Evolutionary conservation across 164 flowering plant genomes (phyloP), one percentile per base, ranked within the genome.

Genomic region (Pachysandra terminalis): DNA sequence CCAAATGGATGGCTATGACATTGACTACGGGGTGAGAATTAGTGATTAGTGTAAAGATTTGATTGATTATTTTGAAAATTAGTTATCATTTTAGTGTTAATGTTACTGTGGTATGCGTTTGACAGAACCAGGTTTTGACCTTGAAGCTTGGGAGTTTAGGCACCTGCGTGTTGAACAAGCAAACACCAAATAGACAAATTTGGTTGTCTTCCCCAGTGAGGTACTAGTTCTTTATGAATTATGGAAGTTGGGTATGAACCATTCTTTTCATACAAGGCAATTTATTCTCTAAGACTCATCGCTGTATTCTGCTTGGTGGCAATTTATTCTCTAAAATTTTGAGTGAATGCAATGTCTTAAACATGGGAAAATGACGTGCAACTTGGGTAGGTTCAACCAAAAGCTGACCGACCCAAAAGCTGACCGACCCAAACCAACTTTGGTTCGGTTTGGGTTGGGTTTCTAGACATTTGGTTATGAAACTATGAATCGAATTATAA

Each of bases 171-270:
- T 66, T 94, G 76, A 95, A 95, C 81, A 95, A 95, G 75, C 98
- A 95, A 73, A 85, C 97, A 8, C 97, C 98, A 61, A 92, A 95
- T 66, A 84, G 97, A 56, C 98, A 95, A 70, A 81, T 95, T 61
- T 95, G 97, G 97, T 68, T 95, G 77, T 95, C 98, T 52, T 95
- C 98, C 23, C 98, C 98, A 5, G 79, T 87, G 64, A 94, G 98
- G 98, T 91, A 89, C 49, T 56, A n/a, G 19, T 59, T 56, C 16
- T 19, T 59, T 22, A 24, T 21, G 19, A 51, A 61, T 28, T 2
- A 2, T 69, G 59, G 8, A 41, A 17, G 21, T 10, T 15, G 22
- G n/a, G 3, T 17, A 64, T 25, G 40, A 10, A 45, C 14, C 51
- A 10, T 10, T 45, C 16, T 45, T 45, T 45, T 45, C 37, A 32